Percentiles rank a stretch among this genome's conserved stretches.
phyloP scores from a whole-genome alignment of 495 filamentous ascomycete genomes.

The Hyaloscypha hepaticicola region DNA sequence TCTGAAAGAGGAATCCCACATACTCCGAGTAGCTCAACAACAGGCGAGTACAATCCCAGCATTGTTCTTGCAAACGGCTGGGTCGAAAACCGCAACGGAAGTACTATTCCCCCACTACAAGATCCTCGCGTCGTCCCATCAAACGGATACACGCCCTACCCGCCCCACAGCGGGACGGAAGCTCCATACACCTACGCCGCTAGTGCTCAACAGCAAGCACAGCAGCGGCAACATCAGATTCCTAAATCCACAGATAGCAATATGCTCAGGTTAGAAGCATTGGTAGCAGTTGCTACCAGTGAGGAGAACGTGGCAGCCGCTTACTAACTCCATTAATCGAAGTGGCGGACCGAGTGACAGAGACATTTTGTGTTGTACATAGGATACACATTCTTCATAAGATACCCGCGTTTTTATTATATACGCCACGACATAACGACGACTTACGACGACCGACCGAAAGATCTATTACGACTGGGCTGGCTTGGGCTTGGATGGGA shows the following conservation, averaged over 20 bases:
- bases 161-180: conserved; percentile 7
- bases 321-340: conserved; percentile 11
- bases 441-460: conserved; percentile 4
- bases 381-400: conserved; percentile 31
- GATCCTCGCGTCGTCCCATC: conserved; percentile 9
- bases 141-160: conserved; percentile 13
- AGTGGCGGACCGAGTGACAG: background rate
- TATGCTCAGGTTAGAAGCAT: conserved; percentile 75
- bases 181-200: conserved; percentile 22
- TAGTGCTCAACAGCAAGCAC: conserved; percentile 10
- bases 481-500: background rate
- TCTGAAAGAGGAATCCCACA: conserved; percentile 54
- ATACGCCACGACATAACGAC: conserved; percentile 28
- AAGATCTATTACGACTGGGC: conserved; percentile 2
- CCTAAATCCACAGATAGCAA: conserved; percentile 43
- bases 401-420: conserved; percentile 31
- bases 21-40: conserved; percentile 19
- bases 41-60: conserved; percentile 22
- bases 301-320: conserved; percentile 62
- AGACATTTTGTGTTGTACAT: conserved; percentile 26
- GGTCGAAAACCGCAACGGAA: conserved; percentile 24
- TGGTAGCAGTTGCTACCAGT: conserved; percentile 87
- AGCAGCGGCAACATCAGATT: conserved; percentile 24
- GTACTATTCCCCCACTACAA: background rate
- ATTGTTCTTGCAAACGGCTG: conserved; percentile 31